Evolutionary conservation across 176 grass and related monocot species (phyloP), one percentile per base, ranked within the genome.

Genomic region (Poa pratensis): DNA sequence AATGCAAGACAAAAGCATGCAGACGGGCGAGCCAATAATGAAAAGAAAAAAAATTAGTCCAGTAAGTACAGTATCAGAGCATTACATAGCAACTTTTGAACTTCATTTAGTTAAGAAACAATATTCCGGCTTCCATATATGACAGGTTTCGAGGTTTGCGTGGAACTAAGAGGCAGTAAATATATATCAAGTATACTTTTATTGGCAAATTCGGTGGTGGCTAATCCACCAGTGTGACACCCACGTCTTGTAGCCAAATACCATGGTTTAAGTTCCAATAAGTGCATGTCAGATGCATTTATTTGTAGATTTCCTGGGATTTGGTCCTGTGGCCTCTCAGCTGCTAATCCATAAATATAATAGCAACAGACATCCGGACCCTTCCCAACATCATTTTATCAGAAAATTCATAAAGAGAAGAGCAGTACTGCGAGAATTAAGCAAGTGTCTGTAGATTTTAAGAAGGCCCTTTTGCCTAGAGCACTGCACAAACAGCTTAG

Each of bases 401-500:
- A 22, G 27, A n/a, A 89, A 86, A 87, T 12, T 80, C 63, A 86
- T 85, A 67, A 70, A 73, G 76, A 69, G 73, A 59, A 90, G 83
- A 82, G 66, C 23, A 87, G 46, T 95, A 98, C 96, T 98, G 84
- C 19, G 86, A 86, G 95, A 92, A 80, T 98, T 98, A 84, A 98
- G 93, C 87, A 98, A 84, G 86, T 98, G 96, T 77, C 86, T 90
- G 86, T 98, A 98, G 77, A 98, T 92, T 81, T 98, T 98, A 9
- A 94, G 87, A 74, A 98, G 93, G 52, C 93, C 86, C 88, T 96
- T 98, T 91, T 98, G 91, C 78, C 96, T 89, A 88, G 91, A 98
- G 75, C 96, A 98, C 66, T 98, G 96, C 40, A 98, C 91, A 95
- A 98, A 94, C 58, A 98, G 66, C 86, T 98, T 98, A 82, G 96